Percentiles rank a stretch among this genome's conserved stretches.
These are phyloP conservation scores for Botrytis galanthina DNA, from an alignment of 2,329 filamentous ascomycete species.

Conservation along the genomic window DNA sequence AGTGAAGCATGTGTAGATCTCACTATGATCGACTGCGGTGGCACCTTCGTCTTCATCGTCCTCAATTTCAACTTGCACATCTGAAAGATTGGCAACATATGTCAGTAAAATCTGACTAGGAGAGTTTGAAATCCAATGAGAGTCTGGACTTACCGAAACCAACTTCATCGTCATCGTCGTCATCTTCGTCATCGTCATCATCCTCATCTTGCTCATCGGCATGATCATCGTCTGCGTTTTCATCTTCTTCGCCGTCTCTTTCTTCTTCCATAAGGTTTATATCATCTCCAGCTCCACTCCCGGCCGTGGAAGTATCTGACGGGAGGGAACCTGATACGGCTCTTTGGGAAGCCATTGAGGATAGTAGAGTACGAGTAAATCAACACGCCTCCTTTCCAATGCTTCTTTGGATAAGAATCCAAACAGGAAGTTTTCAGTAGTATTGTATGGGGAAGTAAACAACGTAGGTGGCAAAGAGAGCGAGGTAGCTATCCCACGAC, in stretches of 20 bases:
- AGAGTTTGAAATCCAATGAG: not conserved
- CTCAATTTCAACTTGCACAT: constrained; percentile 10
- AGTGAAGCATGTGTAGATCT: constrained; percentile 35
- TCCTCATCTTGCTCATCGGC: not conserved
- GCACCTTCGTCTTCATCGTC: constrained; percentile 38
- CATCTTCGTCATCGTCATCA: not conserved
- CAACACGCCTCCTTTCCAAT: not conserved
- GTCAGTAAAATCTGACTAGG: not conserved
- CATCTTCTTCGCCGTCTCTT: not conserved
- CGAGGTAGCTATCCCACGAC: not conserved
- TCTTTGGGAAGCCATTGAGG: not conserved
- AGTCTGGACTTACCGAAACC: constrained; percentile 9
- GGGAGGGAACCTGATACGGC: not conserved
- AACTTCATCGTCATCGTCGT: not conserved
- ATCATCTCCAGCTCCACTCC: not conserved
- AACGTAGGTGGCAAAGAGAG: not conserved
- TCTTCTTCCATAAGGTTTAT: not conserved
- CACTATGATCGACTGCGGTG: constrained; percentile 37
- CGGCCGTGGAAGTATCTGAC: not conserved
- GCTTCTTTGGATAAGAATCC: not conserved
- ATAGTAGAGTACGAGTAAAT: not conserved
- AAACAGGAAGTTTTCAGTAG: not conserved
- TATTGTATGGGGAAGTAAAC: not conserved
- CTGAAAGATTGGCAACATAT: not conserved
- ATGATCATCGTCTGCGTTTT: not conserved